Percentiles rank a stretch among this genome's conserved stretches.
Evolutionary conservation across 257 asterid species (phyloP).

Genomic region (Agastache rugosa): DNA sequence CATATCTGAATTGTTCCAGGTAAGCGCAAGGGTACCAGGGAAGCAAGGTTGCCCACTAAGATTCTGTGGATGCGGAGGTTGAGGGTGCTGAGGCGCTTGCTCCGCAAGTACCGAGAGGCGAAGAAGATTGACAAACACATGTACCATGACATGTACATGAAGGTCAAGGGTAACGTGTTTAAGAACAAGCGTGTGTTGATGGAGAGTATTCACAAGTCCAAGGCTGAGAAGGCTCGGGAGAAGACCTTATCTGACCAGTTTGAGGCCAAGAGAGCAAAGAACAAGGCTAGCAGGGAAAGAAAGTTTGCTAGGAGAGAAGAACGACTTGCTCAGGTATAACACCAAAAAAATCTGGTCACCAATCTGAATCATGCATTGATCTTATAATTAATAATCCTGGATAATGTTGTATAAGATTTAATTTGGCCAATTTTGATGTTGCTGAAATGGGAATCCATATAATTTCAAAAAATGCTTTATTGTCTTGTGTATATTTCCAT

Average conservation of each 20-base stretch:
- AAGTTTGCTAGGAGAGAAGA: conserved; percentile 91
- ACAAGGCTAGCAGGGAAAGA: conserved; percentile 96
- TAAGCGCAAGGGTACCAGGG: conserved; percentile 98
- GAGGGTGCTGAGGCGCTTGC: conserved; percentile 91
- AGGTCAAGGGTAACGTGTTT: conserved; percentile 96
- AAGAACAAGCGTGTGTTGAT: conserved; percentile 95
- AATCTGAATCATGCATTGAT: too few relatives aligned
- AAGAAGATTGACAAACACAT: conserved; percentile 96
- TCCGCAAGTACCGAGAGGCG: conserved; percentile 87
- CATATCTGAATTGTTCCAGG: conserved; percentile 42
- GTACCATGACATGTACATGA: conserved; percentile 99
- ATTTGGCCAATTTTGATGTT: too few relatives aligned
- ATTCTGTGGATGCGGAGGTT: conserved; percentile 96
- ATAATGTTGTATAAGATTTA: too few relatives aligned
- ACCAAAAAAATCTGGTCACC: too few relatives aligned
- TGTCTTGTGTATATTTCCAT: too few relatives aligned
- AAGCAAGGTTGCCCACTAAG: conserved; percentile 94
- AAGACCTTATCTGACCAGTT: conserved; percentile 91
- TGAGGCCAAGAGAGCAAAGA: conserved; percentile 97
- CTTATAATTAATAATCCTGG: too few relatives aligned
- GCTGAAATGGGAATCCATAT: too few relatives aligned
- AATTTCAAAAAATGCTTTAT: too few relatives aligned
- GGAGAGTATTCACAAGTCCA: conserved; percentile 94
- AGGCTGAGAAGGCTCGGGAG: conserved; percentile 99
- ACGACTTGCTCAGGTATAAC: conserved; percentile 74